Percentiles rank a stretch among this genome's conserved stretches.
Evolutionary conservation across 352 stramenopile genomes (phyloP).

Genomic region (Globisporangium abappressorium): DNA sequence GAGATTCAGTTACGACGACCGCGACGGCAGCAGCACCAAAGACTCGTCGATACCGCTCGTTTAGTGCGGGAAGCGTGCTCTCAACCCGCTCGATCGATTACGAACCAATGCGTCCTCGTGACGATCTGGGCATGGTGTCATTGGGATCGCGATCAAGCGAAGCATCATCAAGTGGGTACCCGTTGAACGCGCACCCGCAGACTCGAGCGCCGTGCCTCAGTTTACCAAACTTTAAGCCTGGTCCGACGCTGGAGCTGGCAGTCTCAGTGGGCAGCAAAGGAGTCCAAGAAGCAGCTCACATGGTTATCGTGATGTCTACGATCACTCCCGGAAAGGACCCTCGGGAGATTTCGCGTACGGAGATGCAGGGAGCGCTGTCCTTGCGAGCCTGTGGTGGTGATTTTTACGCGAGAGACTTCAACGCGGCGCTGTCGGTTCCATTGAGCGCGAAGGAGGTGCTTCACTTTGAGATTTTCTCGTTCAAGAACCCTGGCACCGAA

Average conservation of each 20-base stretch:
- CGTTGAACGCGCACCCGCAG: slow-evolving; percentile 22
- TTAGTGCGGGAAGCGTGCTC: slow-evolving; percentile 67
- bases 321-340: slow-evolving; percentile 45
- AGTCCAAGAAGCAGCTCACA: slow-evolving; percentile 60
- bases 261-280: slow-evolving; percentile 76
- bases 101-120: slow-evolving; percentile 29
- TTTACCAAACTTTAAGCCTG: slow-evolving; percentile 60
- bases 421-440: slow-evolving; percentile 63
- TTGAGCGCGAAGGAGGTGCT: slow-evolving; percentile 60
- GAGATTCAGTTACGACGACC: slow-evolving; percentile 5
- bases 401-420: slow-evolving; percentile 80
- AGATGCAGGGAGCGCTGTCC: slow-evolving; percentile 68
- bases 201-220: slow-evolving; percentile 64
- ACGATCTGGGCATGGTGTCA: slow-evolving; percentile 40
- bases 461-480: slow-evolving; percentile 77
- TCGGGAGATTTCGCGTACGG: slow-evolving; percentile 69
- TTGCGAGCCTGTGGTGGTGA: slow-evolving; percentile 69
- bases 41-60: slow-evolving; percentile 43
- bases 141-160: slow-evolving; percentile 30
- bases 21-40: not conserved
- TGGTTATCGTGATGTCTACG: slow-evolving; percentile 68
- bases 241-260: slow-evolving; percentile 61
- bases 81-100: slow-evolving; percentile 32
- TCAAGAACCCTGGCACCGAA: slow-evolving; percentile 60
- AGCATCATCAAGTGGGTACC: slow-evolving; percentile 5